These are phyloP conservation scores for Stemphylium lycopersici DNA, from an alignment of 2,329 filamentous ascomycete genomes.

Conservation along the genomic window DNA sequence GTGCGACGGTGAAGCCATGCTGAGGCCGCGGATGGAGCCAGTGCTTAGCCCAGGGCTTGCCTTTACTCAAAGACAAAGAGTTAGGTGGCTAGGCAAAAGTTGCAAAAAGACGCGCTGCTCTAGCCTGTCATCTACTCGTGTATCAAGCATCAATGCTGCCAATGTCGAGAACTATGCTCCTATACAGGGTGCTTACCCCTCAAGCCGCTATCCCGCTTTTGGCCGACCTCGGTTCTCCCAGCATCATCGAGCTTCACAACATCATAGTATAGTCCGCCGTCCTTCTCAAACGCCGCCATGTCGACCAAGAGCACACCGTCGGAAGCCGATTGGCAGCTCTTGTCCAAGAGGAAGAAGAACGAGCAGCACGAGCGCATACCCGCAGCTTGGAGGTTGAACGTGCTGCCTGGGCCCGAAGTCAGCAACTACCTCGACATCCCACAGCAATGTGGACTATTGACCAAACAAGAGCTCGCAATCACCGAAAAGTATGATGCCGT, in stretches of 20 bases:
- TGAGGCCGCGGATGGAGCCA: no score
- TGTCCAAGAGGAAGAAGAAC: conserved; percentile 52
- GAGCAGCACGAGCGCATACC: conserved; percentile 53
- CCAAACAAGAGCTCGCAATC: conserved; percentile 58
- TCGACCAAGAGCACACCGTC: conserved; percentile 11
- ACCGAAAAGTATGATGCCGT: conserved; percentile 61
- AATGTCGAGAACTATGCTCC: no score
- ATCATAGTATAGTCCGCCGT: not conserved
- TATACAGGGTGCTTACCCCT: conserved; percentile 4
- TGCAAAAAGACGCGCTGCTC: no score
- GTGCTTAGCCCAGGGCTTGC: no score
- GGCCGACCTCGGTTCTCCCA: conserved; percentile 22
- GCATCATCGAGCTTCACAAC: conserved; percentile 5
- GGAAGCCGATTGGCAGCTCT: conserved; percentile 47
- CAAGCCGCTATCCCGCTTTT: conserved; percentile 15
- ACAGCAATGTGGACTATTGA: conserved; percentile 60
- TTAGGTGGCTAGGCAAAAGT: no score
- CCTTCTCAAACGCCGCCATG: conserved; percentile 18
- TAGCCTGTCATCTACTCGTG: no score
- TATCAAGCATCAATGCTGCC: no score
- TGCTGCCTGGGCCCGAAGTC: conserved; percentile 25
- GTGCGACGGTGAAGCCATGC: no score
- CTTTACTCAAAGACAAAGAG: no score
- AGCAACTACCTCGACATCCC: conserved; percentile 55
- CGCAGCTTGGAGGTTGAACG: conserved; percentile 50